These are phyloP conservation scores for Macrophomina phaseolina DNA, from an alignment of 2,329 filamentous ascomycete species.

Conservation along the genomic window DNA sequence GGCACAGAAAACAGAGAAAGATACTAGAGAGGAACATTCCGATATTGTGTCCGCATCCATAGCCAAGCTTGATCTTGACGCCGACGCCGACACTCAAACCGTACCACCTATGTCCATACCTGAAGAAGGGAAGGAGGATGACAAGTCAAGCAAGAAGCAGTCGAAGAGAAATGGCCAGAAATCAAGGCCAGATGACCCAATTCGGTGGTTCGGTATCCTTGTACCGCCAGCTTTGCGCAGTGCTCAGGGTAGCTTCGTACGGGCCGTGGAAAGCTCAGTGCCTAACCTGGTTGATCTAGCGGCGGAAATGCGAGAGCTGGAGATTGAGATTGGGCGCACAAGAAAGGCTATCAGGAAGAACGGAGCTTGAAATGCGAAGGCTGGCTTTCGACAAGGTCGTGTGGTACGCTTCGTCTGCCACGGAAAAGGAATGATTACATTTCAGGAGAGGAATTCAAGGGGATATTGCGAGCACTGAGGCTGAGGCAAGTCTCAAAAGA, in stretches of 20 bases:
- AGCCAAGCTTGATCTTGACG: background rate
- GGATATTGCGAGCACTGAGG: too few species aligned
- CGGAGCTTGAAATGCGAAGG: background rate
- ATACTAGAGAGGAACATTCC: background rate
- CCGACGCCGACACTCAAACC: background rate
- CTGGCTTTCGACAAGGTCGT: background rate
- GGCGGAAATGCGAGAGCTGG: conserved; percentile 66
- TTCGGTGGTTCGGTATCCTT: conserved; percentile 62
- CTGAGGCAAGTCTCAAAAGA: too few species aligned
- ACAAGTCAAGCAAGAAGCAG: background rate
- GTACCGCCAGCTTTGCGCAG: conserved; percentile 55
- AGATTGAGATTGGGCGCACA: conserved; percentile 69
- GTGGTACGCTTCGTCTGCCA: too few species aligned
- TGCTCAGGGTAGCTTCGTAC: conserved; percentile 65
- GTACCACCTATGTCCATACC: background rate
- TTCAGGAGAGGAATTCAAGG: too few species aligned
- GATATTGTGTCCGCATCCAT: background rate
- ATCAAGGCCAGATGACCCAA: conserved; percentile 55
- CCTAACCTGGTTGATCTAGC: conserved; percentile 63
- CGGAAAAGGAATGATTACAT: too few species aligned
- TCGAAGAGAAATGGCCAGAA: background rate
- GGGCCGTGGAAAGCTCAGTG: conserved; percentile 63
- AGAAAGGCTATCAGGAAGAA: conserved; percentile 54
- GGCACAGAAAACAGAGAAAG: background rate
- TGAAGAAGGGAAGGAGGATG: background rate